These are phyloP conservation scores for Nicotiana otophora DNA, from an alignment of 257 asterid genomes.

Conservation along the genomic window DNA sequence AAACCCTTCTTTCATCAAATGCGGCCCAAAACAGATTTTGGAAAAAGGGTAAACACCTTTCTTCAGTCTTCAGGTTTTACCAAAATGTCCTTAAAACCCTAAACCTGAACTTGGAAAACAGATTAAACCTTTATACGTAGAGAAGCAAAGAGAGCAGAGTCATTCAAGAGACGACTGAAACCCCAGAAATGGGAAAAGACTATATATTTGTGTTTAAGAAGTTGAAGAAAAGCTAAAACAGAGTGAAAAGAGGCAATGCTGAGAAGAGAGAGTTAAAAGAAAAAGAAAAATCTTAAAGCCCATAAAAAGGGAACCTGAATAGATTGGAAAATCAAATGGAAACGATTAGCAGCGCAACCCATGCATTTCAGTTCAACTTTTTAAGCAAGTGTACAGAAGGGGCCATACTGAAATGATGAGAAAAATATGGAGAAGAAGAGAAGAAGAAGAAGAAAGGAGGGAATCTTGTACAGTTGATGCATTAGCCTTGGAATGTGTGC, in stretches of 20 bases:
- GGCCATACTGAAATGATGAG: slow-evolving; percentile 16
- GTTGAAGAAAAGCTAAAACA: slow-evolving; percentile 11
- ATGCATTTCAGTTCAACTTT: slow-evolving; percentile 29
- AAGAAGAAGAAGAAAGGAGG: not conserved
- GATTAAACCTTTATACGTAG: slow-evolving; percentile 7
- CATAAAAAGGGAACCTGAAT: slow-evolving; percentile 15
- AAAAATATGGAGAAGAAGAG: slow-evolving; percentile 8
- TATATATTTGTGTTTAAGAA: slow-evolving; percentile 8
- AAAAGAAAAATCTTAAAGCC: slow-evolving; percentile 14
- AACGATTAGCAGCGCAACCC: slow-evolving; percentile 3
- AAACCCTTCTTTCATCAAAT: not conserved
- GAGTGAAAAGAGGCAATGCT: slow-evolving; percentile 15
- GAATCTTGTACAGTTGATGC: slow-evolving; percentile 22
- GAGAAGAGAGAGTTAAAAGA: slow-evolving; percentile 19
- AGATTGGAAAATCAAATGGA: slow-evolving; percentile 23
- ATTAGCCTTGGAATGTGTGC: slow-evolving; percentile 40
- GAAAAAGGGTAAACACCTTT: not conserved
- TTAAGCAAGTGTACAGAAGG: not conserved
- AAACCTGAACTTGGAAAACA: slow-evolving; percentile 16
- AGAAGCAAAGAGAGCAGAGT: not conserved
- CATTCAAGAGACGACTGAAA: slow-evolving; percentile 17
- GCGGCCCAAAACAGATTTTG: not conserved
- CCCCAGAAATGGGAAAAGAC: slow-evolving; percentile 6
- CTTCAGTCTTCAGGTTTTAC: not conserved
- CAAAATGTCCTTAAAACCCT: not conserved